Evolutionary conservation across 805 yeast genomes (phyloP).

Genomic region (Ogataea glucozyma): DNA sequence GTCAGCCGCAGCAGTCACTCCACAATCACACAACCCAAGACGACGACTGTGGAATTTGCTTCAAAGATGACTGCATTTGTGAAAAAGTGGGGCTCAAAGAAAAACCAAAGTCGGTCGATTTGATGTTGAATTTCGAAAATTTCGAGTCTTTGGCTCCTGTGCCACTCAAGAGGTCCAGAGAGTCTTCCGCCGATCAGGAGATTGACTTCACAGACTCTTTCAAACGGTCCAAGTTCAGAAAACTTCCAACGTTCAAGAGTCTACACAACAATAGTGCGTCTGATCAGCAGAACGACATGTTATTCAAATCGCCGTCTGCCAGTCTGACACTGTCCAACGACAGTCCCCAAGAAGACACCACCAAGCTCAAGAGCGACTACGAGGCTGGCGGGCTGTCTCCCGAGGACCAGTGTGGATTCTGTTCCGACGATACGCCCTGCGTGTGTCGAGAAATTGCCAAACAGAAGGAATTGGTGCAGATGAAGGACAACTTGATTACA

Average conservation of each 20-base stretch:
- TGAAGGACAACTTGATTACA: constrained; percentile 25
- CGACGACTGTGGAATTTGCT: constrained; percentile 63
- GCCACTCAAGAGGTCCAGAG: constrained; percentile 46
- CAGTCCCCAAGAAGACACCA: too few species aligned
- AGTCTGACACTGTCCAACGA: constrained; percentile 19
- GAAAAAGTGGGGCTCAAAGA: constrained; percentile 50
- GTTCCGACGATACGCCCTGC: constrained; percentile 90
- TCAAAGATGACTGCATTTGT: constrained; percentile 68
- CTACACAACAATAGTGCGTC: too few species aligned
- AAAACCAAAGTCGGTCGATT: constrained; percentile 9
- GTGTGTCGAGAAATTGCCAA: constrained; percentile 80
- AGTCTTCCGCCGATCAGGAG: constrained; percentile 35
- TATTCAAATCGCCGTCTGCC: constrained; percentile 28
- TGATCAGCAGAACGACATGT: constrained; percentile 25
- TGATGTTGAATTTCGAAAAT: constrained; percentile 15
- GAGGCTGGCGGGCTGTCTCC: constrained; percentile 45
- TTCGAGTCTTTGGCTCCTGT: constrained; percentile 70
- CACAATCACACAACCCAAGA: not conserved
- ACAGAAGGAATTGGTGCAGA: constrained; percentile 37
- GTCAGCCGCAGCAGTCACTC: constrained; percentile 21
- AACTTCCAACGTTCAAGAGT: constrained; percentile 27
- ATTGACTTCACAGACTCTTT: constrained; percentile 57
- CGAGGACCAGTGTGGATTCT: constrained; percentile 85
- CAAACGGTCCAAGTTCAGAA: constrained; percentile 32
- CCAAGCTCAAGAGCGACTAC: constrained; percentile 32